Conservation (phyloP, 1,284 basidiomycete species). For the Pascua guehoae region DNA sequence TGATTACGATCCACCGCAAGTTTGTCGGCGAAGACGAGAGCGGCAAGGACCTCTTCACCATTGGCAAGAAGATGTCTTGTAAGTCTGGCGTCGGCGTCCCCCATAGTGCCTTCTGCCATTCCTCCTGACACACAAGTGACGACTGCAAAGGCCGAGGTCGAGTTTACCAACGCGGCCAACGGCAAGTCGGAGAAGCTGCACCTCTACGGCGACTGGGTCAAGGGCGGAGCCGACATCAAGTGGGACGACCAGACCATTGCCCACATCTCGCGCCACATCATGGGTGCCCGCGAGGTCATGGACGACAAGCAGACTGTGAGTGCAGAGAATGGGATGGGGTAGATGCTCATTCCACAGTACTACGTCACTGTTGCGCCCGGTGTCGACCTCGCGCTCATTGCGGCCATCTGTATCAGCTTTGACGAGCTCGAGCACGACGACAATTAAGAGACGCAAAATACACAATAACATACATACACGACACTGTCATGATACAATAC, state of each 20-base stretch:
- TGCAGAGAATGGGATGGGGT: not conserved
- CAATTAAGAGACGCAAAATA: constrained; percentile 1
- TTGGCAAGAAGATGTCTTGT: too few relatives aligned
- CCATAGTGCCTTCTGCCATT: too few relatives aligned
- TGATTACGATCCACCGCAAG: constrained; percentile 8
- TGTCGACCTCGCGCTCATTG: constrained; percentile 50
- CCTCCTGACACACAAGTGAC: too few relatives aligned
- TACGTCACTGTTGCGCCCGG: constrained; percentile 48
- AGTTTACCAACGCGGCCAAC: constrained; percentile 37
- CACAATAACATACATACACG: too few relatives aligned
- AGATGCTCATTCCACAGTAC: constrained; percentile 27
- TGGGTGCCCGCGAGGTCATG: constrained; percentile 36
- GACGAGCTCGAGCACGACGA: constrained; percentile 46
- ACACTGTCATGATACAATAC: too few relatives aligned
- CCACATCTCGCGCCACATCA: constrained; percentile 35
- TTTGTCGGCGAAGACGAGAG: too few relatives aligned
- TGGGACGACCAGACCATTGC: constrained; percentile 32
- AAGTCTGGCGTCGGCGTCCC: too few relatives aligned
- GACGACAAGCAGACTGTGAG: constrained; percentile 39
- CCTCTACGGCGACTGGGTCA: constrained; percentile 37
- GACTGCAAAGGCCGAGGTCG: constrained; percentile 18
- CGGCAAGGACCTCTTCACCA: too few relatives aligned
- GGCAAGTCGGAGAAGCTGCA: constrained; percentile 23
- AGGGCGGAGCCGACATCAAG: constrained; percentile 33
- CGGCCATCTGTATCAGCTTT: constrained; percentile 50